phyloP scores from a whole-genome alignment of 108 stramenopile species.

The Fragilaria radians region DNA sequence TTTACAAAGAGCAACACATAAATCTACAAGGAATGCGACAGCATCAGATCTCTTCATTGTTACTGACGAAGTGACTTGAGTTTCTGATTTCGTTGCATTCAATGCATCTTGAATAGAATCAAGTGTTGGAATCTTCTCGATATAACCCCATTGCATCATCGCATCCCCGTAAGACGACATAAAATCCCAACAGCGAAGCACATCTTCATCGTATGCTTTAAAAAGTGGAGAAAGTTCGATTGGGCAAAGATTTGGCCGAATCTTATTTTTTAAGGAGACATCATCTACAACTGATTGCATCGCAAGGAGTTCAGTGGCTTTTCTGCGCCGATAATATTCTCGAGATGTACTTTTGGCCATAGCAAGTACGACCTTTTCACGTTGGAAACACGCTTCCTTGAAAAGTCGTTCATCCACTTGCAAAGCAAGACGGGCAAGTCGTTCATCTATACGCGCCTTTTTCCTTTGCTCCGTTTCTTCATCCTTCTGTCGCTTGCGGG shows the following conservation, averaged over 20 bases:
- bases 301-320: conserved; percentile 58
- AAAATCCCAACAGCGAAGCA: conserved; percentile 76
- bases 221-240: conserved; percentile 46
- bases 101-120: conserved; percentile 67
- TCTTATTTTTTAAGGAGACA: neutral
- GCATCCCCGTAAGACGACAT: conserved; percentile 59
- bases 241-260: neutral
- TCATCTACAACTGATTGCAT: conserved; percentile 25
- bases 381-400: conserved; percentile 63
- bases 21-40: conserved; percentile 35
- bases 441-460: conserved; percentile 60
- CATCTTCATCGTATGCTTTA: conserved; percentile 61
- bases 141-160: conserved; percentile 34
- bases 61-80: neutral
- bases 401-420: conserved; percentile 78
- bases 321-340: conserved; percentile 63
- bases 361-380: conserved; percentile 56
- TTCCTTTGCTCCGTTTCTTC: conserved; percentile 76
- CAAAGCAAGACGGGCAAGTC: conserved; percentile 46
- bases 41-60: conserved; percentile 33
- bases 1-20: conserved; percentile 70
- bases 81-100: conserved; percentile 29
- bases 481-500: conserved; percentile 48
- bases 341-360: conserved; percentile 55
- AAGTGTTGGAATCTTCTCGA: conserved; percentile 43